These are phyloP conservation scores for Ceratocystis albifundus DNA, from an alignment of 2,329 filamentous ascomycete species.

Conservation along the genomic window DNA sequence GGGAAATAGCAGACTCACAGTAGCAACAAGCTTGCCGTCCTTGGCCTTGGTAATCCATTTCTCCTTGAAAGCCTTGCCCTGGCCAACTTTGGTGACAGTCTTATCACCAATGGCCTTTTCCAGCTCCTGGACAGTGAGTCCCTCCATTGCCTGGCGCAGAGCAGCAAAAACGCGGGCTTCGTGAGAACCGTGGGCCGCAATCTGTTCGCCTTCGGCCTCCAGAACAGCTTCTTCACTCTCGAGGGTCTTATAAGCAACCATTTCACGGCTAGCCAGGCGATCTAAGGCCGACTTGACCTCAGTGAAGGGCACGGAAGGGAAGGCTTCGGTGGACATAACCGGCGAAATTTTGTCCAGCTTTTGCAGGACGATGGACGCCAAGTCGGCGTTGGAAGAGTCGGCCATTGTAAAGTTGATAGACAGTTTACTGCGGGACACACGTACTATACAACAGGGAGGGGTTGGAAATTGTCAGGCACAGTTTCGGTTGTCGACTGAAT, in stretches of 20 bases:
- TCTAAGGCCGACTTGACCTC: constrained; percentile 80
- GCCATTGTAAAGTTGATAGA: constrained; percentile 32
- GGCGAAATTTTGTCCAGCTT: constrained; percentile 52
- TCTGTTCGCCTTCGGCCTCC: constrained; percentile 61
- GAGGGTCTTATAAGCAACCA: constrained; percentile 75
- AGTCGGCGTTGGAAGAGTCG: constrained; percentile 38
- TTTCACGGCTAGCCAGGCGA: constrained; percentile 68
- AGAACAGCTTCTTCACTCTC: constrained; percentile 67
- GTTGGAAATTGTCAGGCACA: background rate
- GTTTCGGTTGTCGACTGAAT: background rate
- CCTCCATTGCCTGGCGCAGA: constrained; percentile 59
- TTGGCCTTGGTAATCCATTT: constrained; percentile 57
- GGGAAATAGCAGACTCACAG: constrained; percentile 32
- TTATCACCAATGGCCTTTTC: constrained; percentile 60
- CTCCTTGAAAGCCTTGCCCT: constrained; percentile 83
- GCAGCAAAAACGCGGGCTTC: constrained; percentile 74
- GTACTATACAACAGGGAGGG: background rate
- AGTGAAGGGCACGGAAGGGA: constrained; percentile 53
- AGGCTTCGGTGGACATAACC: constrained; percentile 56
- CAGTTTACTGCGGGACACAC: background rate
- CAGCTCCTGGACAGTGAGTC: constrained; percentile 66
- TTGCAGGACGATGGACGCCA: constrained; percentile 54
- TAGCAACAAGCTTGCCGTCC: constrained; percentile 43
- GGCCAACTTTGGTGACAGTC: constrained; percentile 67
- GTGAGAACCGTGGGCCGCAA: constrained; percentile 65